Base-by-base conservation (phyloP, 805 yeast species). In the Cyberlindnera mississippiensis region DNA sequence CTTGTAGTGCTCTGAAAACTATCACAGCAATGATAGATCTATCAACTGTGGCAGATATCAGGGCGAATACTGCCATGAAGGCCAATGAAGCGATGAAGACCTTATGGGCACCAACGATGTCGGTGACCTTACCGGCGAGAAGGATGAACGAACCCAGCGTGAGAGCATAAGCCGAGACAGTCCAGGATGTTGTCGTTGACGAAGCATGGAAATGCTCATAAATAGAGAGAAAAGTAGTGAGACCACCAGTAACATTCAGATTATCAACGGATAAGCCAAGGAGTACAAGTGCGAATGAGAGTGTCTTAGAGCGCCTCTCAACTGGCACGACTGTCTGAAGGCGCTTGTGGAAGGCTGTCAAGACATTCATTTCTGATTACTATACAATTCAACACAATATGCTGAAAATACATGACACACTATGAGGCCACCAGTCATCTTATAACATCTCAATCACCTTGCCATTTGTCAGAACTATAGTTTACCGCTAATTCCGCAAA, bases 111-210 rank as follows among this genome's bases (percentile, higher is more conserved):
- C 76, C 76, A 2, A 68, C 22, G 9, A 69, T 58, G 50, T 71
- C 76, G 6, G 66, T 66, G 2, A 70, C 28, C 40, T 69, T 67
- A 16, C 77, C 76, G 38, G 64, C 57, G 3, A 69, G 34, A 28
- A 71, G 61, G 28, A 71, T 71, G 46, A 71, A 71, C 1, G 73
- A 60, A 8, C 73, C 73, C 18, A 71, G 50, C 0, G 76, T 69
- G 13, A 72, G 49, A 1, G 74, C 66, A 52, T 71, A 72, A 0
- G 69, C 66, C 2, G 75, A 63, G 5, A 72, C 42, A 0, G 65
- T 65, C 77, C 77, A 72, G 6, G 60, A 48, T 0, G 5, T 74
- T 61, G 45, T 75, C 60, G 46, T 36, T 3, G 42, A 28, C 4
- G 29, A 16, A 1, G 45, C 15, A 12, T 42, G 12, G 30, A 48